These are phyloP conservation scores for Achaetomium macrosporum DNA, from an alignment of 2,329 filamentous ascomycete genomes.

Conservation along the genomic window DNA sequence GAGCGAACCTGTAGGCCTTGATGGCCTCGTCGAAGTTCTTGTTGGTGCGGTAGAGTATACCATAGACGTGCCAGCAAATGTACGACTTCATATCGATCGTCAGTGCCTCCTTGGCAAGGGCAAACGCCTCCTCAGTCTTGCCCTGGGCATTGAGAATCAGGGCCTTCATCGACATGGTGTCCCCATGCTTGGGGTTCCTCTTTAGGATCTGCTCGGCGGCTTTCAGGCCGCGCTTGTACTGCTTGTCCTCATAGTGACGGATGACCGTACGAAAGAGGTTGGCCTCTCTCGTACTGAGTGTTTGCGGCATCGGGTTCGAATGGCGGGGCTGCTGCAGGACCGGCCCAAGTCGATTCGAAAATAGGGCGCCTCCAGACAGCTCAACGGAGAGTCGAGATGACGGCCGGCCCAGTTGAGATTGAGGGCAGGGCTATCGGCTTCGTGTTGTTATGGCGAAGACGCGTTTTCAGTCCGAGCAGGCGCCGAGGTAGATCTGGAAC, in stretches of 20 bases:
- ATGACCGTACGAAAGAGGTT: conserved; percentile 93
- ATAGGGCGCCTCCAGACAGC: not conserved
- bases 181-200: conserved; percentile 92
- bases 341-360: not conserved
- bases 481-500: too few species aligned
- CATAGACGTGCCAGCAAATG: conserved; percentile 99
- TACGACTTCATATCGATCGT: conserved; percentile 98
- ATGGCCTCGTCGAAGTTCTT: conserved; percentile 99
- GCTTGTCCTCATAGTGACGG: conserved; percentile 95
- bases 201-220: conserved; percentile 92
- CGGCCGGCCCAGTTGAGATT: not conserved
- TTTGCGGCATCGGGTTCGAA: conserved; percentile 57
- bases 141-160: conserved; percentile 90
- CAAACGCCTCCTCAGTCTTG: conserved; percentile 90
- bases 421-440: too few species aligned
- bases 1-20: conserved; percentile 96
- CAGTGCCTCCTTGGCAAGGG: conserved; percentile 83
- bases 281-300: conserved; percentile 78
- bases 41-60: conserved; percentile 81
- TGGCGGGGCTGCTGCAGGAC: conserved; percentile 11
- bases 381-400: too few species aligned
- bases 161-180: conserved; percentile 98
- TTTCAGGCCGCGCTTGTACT: conserved; percentile 93
- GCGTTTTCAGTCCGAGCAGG: too few species aligned
- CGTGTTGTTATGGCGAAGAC: too few species aligned